Evolutionary conservation across 345 rosid genomes (phyloP), one percentile per base, ranked within the genome.

Genomic region (Adansonia digitata): DNA sequence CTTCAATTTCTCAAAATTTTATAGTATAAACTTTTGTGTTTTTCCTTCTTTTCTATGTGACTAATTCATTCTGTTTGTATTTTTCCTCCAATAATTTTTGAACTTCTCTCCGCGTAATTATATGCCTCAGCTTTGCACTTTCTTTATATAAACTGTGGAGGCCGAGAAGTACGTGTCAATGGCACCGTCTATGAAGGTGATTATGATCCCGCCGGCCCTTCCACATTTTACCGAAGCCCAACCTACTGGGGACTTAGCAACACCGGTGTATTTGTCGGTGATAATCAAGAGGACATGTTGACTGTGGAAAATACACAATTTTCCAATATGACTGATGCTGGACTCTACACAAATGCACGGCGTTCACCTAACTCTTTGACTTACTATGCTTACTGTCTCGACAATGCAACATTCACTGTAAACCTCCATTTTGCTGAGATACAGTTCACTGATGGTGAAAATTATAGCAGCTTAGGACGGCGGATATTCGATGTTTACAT

Each of bases 361-460:
- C 75, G 78, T 72, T 82, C 88, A 51, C 80, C 88, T 27, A 63
- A 80, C 60, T 78, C 90, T 65, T 84, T 88, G 18, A 85, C 87
- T 42, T 88, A 86, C 75, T 84, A 85, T 75, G 89, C 80, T 7
- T 84, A 75, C 62, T 88, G 92, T 78, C 71, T 85, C 35, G 34
- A 42, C 7, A 81, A 82, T 75, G 85, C 83, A 43, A 82, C 22
- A 59, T 84, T 85, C 80, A 51, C 72, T 80, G 90, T 88, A 77
- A 82, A 84, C 69, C 98, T 93, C 75, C 94, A 93, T 77, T 93
- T 93, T 69, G 92, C 92, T 5, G 97, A 93, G 81, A 91, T 88
- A 34, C 69, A 75, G 81, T 87, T 91, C 85, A 76, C 53, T 1
- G 65, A 77, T 53, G 80, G 82, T 55, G 69, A 75, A 46, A 77